phyloP scores from a whole-genome alignment of 106 monocot species.

The Amphibolis antarctica region DNA sequence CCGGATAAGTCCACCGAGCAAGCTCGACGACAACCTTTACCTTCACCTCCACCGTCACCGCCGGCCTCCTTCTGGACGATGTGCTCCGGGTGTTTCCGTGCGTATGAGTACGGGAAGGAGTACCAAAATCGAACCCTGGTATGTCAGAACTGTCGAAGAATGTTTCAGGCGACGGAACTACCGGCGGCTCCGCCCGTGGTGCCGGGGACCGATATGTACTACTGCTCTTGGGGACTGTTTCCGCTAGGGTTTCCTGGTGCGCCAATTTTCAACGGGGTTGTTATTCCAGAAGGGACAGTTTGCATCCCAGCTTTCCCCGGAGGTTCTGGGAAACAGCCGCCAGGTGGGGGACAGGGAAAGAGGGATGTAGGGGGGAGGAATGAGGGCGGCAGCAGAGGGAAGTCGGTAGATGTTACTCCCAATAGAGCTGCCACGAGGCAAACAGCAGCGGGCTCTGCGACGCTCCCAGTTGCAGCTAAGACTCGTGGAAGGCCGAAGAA shows the following conservation, averaged over 20 bases:
- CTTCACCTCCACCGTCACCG: not conserved
- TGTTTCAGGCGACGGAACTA: slow-evolving; percentile 39
- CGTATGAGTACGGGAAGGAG: slow-evolving; percentile 41
- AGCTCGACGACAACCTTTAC: not conserved
- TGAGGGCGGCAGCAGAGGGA: not conserved
- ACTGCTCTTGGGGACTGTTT: slow-evolving; percentile 68
- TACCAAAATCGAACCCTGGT: slow-evolving; percentile 22
- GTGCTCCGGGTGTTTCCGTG: slow-evolving; percentile 46
- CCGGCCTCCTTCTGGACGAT: slow-evolving; percentile 50
- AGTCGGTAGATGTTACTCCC: not conserved
- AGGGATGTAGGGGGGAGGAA: not conserved
- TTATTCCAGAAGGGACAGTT: slow-evolving; percentile 6
- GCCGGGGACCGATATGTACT: slow-evolving; percentile 59
- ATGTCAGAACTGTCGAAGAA: slow-evolving; percentile 35
- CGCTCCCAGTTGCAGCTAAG: not conserved
- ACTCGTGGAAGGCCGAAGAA: slow-evolving; percentile 1
- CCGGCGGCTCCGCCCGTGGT: slow-evolving; percentile 41
- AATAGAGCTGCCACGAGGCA: not conserved
- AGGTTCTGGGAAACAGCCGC: slow-evolving; percentile 4
- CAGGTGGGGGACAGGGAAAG: not conserved
- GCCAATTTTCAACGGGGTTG: slow-evolving; percentile 8
- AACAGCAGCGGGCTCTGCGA: not conserved
- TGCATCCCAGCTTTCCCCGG: not conserved
- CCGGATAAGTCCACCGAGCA: not conserved
- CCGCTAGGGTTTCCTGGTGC: slow-evolving; percentile 54